Evolutionary conservation across 495 filamentous ascomycete species (phyloP), one percentile per base, ranked within the genome.

Genomic region (Neurospora discreta): DNA sequence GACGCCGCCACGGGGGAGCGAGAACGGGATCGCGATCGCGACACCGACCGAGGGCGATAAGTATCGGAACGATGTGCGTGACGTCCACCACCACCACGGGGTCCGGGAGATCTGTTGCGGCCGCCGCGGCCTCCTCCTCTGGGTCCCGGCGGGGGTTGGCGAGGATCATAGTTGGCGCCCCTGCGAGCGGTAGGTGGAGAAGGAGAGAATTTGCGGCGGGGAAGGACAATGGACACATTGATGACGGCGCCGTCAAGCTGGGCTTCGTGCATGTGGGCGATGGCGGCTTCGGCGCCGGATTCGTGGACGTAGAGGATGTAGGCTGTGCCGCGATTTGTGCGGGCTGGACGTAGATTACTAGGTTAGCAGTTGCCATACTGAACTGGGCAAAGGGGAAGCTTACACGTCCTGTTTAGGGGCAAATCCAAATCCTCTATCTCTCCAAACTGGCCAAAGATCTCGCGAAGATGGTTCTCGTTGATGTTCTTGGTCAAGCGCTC

Each of bases 401-500:
- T 85, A 97, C 96, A 96, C 78, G 89, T 86, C 78, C 88, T 86
- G 78, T 97, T 97, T 78, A 97, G 87, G 0, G 96, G 95, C 74
- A 99, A 86, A 73, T 98, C 94, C 18, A 99, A 78, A 71, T 93
- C 90, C 72, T 90, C 86, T 73, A 99, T 97, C 9, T 88, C 85
- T 39, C 95, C 95, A 81, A 95, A 99, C 44, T 86, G 84, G 20
- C 91, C 91, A 79, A 99, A 99, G 69, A 99, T 97, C 76, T 99
- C 95, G 44, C 87, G 87, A 9, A 99, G 85, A 78, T 98, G 95
- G 36, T 85, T 87, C 75, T 93, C 93, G 69, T 91, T 94, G 74
- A 99, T 90, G 78, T 98, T 99, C 78, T 97, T 97, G 5, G 95
- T 96, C 75, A 99, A 86, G 78, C 95, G 96, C 82, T 99, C 96